Base-by-base conservation (phyloP, 129 eudicot species). In the Pittosporum tobira region DNA sequence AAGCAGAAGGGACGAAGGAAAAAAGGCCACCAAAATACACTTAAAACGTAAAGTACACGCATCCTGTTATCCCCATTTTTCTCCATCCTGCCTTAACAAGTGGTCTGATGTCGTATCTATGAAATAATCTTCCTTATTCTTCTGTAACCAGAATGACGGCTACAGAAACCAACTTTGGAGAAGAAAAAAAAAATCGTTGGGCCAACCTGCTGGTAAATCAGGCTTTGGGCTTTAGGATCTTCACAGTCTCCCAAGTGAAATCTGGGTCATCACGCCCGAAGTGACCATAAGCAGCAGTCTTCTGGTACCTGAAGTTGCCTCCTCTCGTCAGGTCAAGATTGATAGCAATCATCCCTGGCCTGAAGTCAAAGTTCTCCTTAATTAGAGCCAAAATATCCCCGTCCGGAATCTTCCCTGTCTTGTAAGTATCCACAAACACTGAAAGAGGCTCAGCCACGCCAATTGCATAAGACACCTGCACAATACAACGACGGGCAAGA, bases 401-500 rank as follows among this genome's bases (percentile, higher is more conserved):
- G 37, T 60, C 65, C 15, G 65, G 34, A 6, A 60, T 60, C 52
- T 60, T 60, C 38, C 65, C 52, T 27, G 65, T 60, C 38, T 26
- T 60, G 52, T 60, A 60, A 24, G 51, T 60, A 20, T 60, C 65
- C 22, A 60, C 65, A 44, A 24, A 60, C 24, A 60, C 65, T 3
- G 65, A 43, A 9, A 60, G 65, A 24, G 65, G 65, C 15, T 60
- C 65, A 22, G 65, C 51, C 0, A 60, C 65, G n/a, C 65, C 65
- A 60, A 60, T 60, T 60, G 65, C 65, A 60, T 60, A 60, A 44
- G 65, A 60, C 43, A 60, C 65, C 21, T 60, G 65, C 65, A 60
- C 65, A 26, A 44, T 42, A 16, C 52, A 60, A 26, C 65, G 65
- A 22, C 65, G 65, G 16, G 65, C 51, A 15, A 60, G 65, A 11